A percentile compares a stretch with the other conserved stretches of the same genome.
phyloP scores from a whole-genome alignment of 345 rosid species.

The Citrus maxima region DNA sequence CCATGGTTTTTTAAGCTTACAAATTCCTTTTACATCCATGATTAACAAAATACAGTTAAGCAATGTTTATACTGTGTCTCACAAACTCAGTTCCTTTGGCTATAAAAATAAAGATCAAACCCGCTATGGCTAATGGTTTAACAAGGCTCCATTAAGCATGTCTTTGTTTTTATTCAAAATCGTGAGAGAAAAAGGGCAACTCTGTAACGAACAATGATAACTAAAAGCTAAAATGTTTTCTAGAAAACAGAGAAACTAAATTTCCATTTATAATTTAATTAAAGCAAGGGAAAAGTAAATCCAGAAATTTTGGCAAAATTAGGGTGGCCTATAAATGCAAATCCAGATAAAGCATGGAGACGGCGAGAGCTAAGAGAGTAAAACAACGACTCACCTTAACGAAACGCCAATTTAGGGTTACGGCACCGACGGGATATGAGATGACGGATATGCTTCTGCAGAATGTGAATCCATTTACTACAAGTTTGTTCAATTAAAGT shows the following conservation, averaged over 20 bases:
- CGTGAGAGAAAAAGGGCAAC: neutral
- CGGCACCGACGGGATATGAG: neutral
- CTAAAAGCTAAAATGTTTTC: neutral
- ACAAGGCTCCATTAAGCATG: neutral
- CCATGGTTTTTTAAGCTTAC: constrained; percentile 22
- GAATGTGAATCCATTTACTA: neutral
- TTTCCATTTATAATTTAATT: too few species aligned
- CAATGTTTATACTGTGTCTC: neutral
- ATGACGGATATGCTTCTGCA: neutral
- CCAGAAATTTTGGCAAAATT: too few species aligned
- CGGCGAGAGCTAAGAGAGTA: neutral
- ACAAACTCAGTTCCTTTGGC: neutral
- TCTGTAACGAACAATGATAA: neutral
- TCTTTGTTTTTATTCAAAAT: neutral
- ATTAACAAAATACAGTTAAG: neutral
- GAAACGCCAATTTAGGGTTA: constrained; percentile 3
- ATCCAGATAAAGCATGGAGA: neutral
- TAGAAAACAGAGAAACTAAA: too few species aligned
- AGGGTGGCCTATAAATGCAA: neutral
- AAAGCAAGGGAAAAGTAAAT: too few species aligned
- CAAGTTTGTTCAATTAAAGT: too few species aligned
- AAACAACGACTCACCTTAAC: neutral
- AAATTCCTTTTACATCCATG: constrained; percentile 10
- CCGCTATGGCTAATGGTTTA: neutral
- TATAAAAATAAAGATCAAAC: too few species aligned